A percentile compares a stretch with the other conserved stretches of the same genome.
Evolutionary conservation across 2,329 filamentous ascomycete genomes (phyloP).

Genomic region (Microsporum ferrugineum): DNA sequence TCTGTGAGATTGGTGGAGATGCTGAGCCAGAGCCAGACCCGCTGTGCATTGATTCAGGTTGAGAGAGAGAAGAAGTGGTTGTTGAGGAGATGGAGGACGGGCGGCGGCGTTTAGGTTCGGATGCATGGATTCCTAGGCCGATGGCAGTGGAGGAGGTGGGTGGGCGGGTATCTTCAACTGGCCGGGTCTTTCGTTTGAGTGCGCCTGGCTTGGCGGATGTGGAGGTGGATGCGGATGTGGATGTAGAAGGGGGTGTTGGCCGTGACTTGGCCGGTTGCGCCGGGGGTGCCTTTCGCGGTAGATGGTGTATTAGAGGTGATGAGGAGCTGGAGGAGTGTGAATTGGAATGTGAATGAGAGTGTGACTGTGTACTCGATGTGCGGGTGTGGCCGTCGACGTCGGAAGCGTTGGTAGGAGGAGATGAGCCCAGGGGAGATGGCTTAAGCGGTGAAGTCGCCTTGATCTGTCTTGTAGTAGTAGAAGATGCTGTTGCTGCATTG

Average conservation of each 20-base stretch:
- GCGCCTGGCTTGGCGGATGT: slow-evolving; percentile 23
- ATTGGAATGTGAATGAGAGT: neutral
- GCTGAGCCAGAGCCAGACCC: slow-evolving; percentile 26
- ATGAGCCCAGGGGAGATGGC: slow-evolving; percentile 50
- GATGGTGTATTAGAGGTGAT: slow-evolving; percentile 34
- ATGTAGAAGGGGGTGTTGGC: slow-evolving; percentile 15
- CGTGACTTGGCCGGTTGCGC: slow-evolving; percentile 9
- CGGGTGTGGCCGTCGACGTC: slow-evolving; percentile 40
- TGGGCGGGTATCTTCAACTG: slow-evolving; percentile 16
- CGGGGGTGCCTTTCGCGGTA: slow-evolving; percentile 14
- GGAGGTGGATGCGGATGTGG: slow-evolving; percentile 13
- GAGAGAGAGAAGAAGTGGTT: neutral
- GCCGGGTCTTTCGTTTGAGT: slow-evolving; percentile 33
- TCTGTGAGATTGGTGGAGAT: slow-evolving; percentile 29
- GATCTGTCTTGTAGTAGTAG: slow-evolving; percentile 19
- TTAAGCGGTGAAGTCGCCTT: slow-evolving; percentile 46
- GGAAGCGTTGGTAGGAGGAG: slow-evolving; percentile 50
- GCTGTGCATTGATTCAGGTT: neutral
- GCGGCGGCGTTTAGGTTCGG: slow-evolving; percentile 22
- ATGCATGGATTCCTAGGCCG: slow-evolving; percentile 13
- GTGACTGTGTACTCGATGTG: slow-evolving; percentile 27
- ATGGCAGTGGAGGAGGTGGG: slow-evolving; percentile 10
- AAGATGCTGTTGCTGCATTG: neutral
- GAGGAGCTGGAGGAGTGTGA: slow-evolving; percentile 37
- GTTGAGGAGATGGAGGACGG: slow-evolving; percentile 27